A percentile compares a stretch with the other conserved stretches of the same genome.
Evolutionary conservation across 371 early-diverging fungal genomes (phyloP).

Genomic region (Apophysomyces variabilis): DNA sequence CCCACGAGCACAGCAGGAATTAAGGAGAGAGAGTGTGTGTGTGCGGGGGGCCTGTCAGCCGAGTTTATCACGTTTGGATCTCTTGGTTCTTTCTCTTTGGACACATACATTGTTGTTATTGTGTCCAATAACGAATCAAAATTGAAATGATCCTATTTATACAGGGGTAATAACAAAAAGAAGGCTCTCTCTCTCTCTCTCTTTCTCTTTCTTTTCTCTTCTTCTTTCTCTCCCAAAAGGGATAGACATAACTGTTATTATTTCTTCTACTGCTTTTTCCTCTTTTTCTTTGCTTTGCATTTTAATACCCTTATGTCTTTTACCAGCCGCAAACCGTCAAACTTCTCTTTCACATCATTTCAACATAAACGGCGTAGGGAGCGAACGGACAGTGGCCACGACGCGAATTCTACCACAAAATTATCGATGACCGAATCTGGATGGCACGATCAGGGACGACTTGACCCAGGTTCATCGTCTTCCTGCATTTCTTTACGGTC

Average conservation of each 20-base stretch:
- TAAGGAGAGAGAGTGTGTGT: not conserved
- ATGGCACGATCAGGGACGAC: slow-evolving; percentile 1
- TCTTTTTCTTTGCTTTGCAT: not conserved
- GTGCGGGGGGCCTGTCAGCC: not conserved
- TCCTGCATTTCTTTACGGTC: slow-evolving; percentile 13
- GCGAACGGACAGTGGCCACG: slow-evolving; percentile 25
- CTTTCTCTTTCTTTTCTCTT: too few species aligned
- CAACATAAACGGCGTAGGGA: slow-evolving; percentile 12
- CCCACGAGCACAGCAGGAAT: slow-evolving; percentile 6
- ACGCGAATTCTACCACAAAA: slow-evolving; percentile 8
- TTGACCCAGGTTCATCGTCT: not conserved
- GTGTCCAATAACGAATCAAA: not conserved
- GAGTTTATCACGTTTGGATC: slow-evolving; percentile 7
- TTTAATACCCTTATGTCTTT: not conserved
- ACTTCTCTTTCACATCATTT: not conserved
- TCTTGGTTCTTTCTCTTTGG: slow-evolving; percentile 1
- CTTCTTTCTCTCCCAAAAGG: too few species aligned
- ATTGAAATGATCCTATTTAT: not conserved
- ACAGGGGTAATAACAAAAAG: too few species aligned
- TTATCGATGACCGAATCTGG: not conserved
- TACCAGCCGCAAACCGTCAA: slow-evolving; percentile 1
- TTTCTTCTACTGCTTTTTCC: too few species aligned
- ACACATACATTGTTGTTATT: slow-evolving; percentile 1
- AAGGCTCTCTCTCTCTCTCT: not conserved
- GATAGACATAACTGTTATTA: too few species aligned